phyloP scores from a whole-genome alignment of 805 yeast genomes.

The Komagataella pseudopastoris region DNA sequence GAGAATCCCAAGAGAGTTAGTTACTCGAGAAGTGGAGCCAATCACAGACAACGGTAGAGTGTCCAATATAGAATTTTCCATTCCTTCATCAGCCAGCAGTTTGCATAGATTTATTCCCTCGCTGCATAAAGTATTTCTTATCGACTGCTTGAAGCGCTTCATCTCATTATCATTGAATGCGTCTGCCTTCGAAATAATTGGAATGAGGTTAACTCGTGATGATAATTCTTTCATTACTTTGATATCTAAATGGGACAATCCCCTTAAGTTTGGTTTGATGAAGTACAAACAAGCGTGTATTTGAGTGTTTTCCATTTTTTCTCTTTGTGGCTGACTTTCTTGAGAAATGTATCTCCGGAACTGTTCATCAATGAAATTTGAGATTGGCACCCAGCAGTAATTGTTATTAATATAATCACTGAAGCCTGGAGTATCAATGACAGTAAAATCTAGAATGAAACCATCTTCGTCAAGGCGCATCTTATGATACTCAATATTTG shows the following conservation, averaged over 20 bases:
- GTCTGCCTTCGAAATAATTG: slow-evolving; percentile 75
- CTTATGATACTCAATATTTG: slow-evolving; percentile 19
- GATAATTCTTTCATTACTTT: slow-evolving; percentile 60
- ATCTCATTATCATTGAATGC: slow-evolving; percentile 49
- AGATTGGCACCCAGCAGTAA: slow-evolving; percentile 54
- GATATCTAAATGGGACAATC: slow-evolving; percentile 54
- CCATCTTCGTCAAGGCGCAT: slow-evolving; percentile 47
- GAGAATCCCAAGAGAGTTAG: slow-evolving; percentile 26
- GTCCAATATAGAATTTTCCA: slow-evolving; percentile 17
- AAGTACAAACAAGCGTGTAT: slow-evolving; percentile 83
- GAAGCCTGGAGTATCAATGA: slow-evolving; percentile 67
- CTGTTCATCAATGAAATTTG: slow-evolving; percentile 70
- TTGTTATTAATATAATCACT: slow-evolving; percentile 58
- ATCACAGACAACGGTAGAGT: slow-evolving; percentile 62
- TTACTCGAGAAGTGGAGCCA: slow-evolving; percentile 42
- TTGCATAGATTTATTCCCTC: slow-evolving; percentile 51
- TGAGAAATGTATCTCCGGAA: slow-evolving; percentile 56
- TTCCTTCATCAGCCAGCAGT: slow-evolving; percentile 22
- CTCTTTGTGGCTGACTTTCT: slow-evolving; percentile 61
- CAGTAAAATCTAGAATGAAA: slow-evolving; percentile 43
- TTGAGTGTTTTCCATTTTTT: slow-evolving; percentile 41
- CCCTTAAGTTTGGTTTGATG: slow-evolving; percentile 53
- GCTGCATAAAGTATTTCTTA: slow-evolving; percentile 33
- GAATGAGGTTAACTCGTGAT: slow-evolving; percentile 65
- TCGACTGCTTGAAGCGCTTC: slow-evolving; percentile 33